Conservation (phyloP, 345 rosid species). For the Turritis glabra region DNA sequence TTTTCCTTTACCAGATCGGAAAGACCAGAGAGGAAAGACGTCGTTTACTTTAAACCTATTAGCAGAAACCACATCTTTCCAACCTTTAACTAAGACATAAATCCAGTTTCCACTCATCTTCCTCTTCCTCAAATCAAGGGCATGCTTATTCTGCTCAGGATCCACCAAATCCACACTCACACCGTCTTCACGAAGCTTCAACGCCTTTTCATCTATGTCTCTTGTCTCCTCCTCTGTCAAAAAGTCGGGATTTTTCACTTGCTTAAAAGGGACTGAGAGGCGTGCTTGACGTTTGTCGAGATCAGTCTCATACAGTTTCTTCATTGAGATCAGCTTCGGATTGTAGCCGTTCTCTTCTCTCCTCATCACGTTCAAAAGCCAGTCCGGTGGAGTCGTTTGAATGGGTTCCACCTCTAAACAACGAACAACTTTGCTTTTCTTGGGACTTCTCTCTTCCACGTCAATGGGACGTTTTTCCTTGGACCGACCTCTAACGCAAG, state of each 20-base stretch:
- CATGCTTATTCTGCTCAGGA: background rate
- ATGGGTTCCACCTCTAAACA: background rate
- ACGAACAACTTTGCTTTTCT: background rate
- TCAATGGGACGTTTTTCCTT: background rate
- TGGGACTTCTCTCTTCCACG: background rate
- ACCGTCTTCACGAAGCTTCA: background rate
- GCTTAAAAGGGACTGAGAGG: constrained; percentile 8
- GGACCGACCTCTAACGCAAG: background rate
- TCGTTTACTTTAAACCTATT: background rate
- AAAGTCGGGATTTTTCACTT: background rate
- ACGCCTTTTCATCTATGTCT: background rate
- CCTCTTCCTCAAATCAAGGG: constrained; percentile 18
- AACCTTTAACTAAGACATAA: background rate
- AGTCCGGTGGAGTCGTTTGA: background rate
- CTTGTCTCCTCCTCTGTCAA: background rate
- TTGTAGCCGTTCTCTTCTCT: background rate
- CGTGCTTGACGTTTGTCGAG: background rate
- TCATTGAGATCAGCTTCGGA: background rate
- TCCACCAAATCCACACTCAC: constrained; percentile 14
- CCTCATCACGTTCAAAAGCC: constrained; percentile 17
- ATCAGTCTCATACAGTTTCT: background rate
- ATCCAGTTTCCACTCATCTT: background rate
- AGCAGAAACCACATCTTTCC: background rate
- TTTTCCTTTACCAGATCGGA: constrained; percentile 2
- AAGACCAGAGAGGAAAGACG: constrained; percentile 16